Evolutionary conservation across 148 eudicot genomes (phyloP).

Genomic region (Rhododendron henanense): DNA sequence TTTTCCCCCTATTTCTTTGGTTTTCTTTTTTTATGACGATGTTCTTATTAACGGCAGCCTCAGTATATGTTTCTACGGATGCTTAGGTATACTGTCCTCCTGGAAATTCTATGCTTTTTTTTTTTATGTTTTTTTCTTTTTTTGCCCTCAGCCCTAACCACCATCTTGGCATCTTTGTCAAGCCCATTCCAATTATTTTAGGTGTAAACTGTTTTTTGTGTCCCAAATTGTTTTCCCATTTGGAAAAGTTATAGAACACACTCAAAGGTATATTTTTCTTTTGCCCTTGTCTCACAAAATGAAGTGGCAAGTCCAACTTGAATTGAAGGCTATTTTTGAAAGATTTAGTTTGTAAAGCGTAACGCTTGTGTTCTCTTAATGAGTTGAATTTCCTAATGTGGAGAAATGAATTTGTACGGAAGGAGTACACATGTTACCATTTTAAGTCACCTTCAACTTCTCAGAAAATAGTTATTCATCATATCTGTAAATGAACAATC

Average conservation of each 20-base stretch:
- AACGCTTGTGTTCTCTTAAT: not conserved
- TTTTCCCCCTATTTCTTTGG: not conserved
- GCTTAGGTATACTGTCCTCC: not conserved
- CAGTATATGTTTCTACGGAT: not conserved
- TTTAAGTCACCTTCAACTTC: not conserved
- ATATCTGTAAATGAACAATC: not conserved
- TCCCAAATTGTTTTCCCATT: not conserved
- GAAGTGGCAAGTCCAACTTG: not conserved
- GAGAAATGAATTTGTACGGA: not conserved
- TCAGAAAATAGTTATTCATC: not conserved
- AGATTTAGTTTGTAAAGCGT: not conserved
- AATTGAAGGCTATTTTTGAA: not conserved
- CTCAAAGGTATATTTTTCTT: not conserved
- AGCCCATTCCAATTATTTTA: not conserved
- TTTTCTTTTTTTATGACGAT: not conserved
- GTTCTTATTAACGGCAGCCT: not conserved
- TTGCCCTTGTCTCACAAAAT: not conserved
- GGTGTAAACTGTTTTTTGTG: not conserved
- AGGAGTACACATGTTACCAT: not conserved
- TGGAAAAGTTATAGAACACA: not conserved
- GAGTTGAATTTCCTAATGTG: not conserved
- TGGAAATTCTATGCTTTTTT: not conserved
- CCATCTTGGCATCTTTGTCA: not conserved
- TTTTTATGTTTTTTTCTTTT: not conserved
- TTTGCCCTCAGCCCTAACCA: not conserved